Conservation (phyloP, 169 alveolate genomes). For the Eimeria maxima region DNA sequence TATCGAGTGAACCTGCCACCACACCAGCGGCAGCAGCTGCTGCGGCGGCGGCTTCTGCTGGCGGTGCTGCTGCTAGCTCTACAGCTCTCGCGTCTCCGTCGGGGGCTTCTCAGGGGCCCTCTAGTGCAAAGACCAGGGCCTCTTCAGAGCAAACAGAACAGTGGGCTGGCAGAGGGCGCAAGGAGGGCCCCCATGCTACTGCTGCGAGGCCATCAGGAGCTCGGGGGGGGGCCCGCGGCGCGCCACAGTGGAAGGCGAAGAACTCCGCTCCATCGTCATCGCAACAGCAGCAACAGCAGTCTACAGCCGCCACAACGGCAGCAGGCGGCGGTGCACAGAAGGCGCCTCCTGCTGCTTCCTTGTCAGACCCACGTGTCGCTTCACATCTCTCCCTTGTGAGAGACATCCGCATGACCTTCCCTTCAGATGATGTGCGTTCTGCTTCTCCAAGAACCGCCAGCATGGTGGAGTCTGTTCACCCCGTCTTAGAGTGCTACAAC, state of each 20-base stretch:
- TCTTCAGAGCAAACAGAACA: background rate
- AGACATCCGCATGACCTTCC: conserved; percentile 30
- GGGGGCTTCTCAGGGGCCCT: conserved; percentile 45
- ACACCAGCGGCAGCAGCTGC: background rate
- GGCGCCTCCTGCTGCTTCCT: conserved; percentile 68
- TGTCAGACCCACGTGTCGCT: conserved; percentile 58
- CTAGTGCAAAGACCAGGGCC: conserved; percentile 35
- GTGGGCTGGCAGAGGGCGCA: conserved; percentile 23
- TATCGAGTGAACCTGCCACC: conserved; percentile 56
- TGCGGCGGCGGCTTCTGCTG: conserved; percentile 23
- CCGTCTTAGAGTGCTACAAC: conserved; percentile 78
- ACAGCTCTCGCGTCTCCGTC: conserved; percentile 2
- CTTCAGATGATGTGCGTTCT: conserved; percentile 58
- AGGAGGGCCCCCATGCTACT: conserved; percentile 24
- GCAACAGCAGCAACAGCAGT: conserved; percentile 43
- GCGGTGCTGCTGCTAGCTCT: conserved; percentile 13
- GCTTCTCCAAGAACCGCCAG: conserved; percentile 72
- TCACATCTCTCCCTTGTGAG: conserved; percentile 49
- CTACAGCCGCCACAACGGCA: background rate
- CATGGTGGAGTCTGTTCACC: conserved; percentile 80
- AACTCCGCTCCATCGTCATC: background rate
- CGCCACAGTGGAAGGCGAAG: conserved; percentile 64
- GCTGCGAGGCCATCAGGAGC: conserved; percentile 23
- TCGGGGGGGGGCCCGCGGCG: conserved; percentile 65
- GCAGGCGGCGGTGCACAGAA: background rate